Evolutionary conservation across 2,329 filamentous ascomycete species (phyloP), one percentile per base, ranked within the genome.

Genomic region (Ophiostoma fasciatum): DNA sequence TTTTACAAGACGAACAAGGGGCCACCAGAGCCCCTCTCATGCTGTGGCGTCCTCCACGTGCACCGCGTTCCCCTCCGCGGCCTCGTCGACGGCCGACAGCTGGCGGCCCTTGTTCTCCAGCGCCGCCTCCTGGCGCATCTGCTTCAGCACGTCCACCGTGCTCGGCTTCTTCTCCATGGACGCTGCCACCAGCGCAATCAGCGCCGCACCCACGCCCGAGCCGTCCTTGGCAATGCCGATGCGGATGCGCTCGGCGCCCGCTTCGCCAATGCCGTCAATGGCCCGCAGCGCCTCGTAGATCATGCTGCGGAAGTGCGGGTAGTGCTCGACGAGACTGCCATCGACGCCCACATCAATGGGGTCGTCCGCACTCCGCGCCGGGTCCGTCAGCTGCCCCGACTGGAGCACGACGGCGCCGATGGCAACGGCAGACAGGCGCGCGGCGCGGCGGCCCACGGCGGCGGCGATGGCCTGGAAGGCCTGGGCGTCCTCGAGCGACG

Each of bases 141-240:
- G 54, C 28, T 50, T 50, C 34, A 67, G 43, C 44, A 59, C 60
- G 37, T 68, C 63, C 10, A 33, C 36, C 8, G 37, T 36, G 17
- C 33, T 41, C 28, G 27, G 32, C 27, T 53, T 52, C 57, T 68
- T 67, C 56, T 74, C 68, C 62, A 68, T 74, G 50, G 68, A 63
- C 2, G 81, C 80, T 1, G 88, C 88, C 20, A 94, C 82, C 34
- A 94, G 70, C 35, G 90, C 90, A 58, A 96, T 96, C 48, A 98
- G 62, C 28, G 90, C 90, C 4, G 90, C 90, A 36, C 90, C 90
- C n/a, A 94, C 82, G 44, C 84, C 90, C 45, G 82, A 90, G 32
- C 90, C 90, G 54, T 98, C 90, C 66, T 94, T 94, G 43, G 90
- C 90, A 51, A 96, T 90, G 17, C 88, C 90, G 50, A 98, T 94